These are phyloP conservation scores for Aspergillus felis DNA, from an alignment of 2,329 filamentous ascomycete genomes.

Conservation along the genomic window DNA sequence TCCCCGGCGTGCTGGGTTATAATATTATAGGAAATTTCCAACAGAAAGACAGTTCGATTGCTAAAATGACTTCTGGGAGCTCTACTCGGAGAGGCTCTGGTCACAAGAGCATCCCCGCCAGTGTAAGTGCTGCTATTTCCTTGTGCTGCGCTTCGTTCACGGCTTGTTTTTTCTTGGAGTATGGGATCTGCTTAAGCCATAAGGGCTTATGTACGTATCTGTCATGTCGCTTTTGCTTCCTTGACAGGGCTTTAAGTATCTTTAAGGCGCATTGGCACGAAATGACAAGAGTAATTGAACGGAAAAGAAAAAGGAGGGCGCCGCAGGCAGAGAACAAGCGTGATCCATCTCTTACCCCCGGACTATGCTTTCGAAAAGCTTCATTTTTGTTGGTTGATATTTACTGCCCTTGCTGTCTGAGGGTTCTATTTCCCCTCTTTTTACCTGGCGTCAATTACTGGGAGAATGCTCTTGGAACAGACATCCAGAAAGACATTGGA, in stretches of 20 bases:
- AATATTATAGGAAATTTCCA: not conserved
- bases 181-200: not conserved
- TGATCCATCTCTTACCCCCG: not conserved
- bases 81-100: slow-evolving; percentile 27
- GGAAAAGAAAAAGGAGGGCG: not conserved
- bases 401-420: not conserved
- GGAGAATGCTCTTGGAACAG: not conserved
- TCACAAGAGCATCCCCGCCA: slow-evolving; percentile 35
- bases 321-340: not conserved
- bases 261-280: not conserved
- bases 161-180: not conserved
- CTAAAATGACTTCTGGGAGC: slow-evolving; percentile 27
- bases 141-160: slow-evolving; percentile 7
- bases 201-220: not conserved
- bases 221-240: not conserved
- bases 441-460: not conserved
- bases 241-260: not conserved
- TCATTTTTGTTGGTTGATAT: not conserved
- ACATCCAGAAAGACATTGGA: not conserved
- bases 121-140: slow-evolving; percentile 22
- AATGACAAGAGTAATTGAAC: not conserved
- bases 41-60: not conserved
- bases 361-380: not conserved
- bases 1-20: not conserved
- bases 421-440: not conserved